Evolutionary conservation across 1,284 basidiomycete genomes (phyloP), one percentile per base, ranked within the genome.

Genomic region (Trametes sp.): DNA sequence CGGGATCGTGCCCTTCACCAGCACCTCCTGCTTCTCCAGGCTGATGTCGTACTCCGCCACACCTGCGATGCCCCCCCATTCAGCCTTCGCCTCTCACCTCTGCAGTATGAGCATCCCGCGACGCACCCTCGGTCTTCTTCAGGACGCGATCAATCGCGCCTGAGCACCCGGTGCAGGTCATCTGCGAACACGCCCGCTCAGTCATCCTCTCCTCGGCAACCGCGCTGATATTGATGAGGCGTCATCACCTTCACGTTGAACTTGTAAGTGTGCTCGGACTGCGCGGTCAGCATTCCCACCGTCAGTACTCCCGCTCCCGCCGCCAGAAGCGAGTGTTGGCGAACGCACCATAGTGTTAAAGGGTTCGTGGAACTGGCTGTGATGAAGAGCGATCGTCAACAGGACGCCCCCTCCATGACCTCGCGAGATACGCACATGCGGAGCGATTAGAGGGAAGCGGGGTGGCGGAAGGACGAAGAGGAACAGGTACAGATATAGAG

Each of bases 141-240:
- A 95, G 80, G 13, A 88, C 93, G 36, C 92, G 86, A 26, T 80
- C 82, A 56, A 95, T 84, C 38, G 94, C 94, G 23, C 89, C 87
- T 31, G 92, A 93, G 80, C 93, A 95, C 33, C 94, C 93, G 36
- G 76, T 72, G 77, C 93, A 95, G 36, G 89, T 87, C 93, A 95
- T 95, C 89, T 93, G 66, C 24, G 33, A 38, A 21, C 51, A 28
- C 54, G 45, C 38, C 31, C 48, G 52, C 54, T 57, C 61, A 41
- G 57, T 55, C 62, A 67, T 64, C 55, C 59, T 60, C 46, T 10
- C 42, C 48, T 48, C 49, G 44, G 28, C 59, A 54, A 16, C 4
- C 57, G 59, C 26, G 31, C n/a, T 45, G 21, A 45, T 42, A 16
- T 2, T 33, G 23, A 19, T 54, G 16, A 41, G 51, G 28, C 23